Evolutionary conservation across 305 asterid genomes (phyloP).

Genomic region (Fraxinus latifolia): DNA sequence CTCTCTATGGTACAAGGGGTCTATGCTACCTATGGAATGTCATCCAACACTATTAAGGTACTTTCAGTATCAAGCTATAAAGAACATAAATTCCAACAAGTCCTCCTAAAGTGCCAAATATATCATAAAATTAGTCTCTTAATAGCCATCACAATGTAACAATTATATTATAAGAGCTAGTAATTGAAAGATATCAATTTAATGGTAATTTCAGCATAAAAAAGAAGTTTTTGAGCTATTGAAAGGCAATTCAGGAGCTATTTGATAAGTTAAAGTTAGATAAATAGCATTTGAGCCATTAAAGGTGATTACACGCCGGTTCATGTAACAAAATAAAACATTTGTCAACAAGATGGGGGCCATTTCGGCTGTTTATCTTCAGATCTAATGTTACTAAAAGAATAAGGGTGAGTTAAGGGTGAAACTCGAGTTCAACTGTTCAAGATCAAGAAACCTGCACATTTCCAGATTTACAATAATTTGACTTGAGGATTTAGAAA

Average conservation of each 20-base stretch:
- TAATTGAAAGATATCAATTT: not conserved
- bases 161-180: not conserved
- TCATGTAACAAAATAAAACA: not conserved
- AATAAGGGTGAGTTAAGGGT: not conserved
- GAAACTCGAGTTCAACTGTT: not conserved
- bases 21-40: not conserved
- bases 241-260: not conserved
- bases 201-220: not conserved
- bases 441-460: not conserved
- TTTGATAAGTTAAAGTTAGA: not conserved
- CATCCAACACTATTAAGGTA: not conserved
- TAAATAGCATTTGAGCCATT: not conserved
- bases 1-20: not conserved
- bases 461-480: not conserved
- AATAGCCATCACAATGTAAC: not conserved
- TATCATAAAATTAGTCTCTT: not conserved
- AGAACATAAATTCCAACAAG: not conserved
- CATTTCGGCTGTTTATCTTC: not conserved
- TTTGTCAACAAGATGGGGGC: not conserved
- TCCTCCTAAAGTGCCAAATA: not conserved
- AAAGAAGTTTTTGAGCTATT: not conserved
- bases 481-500: not conserved
- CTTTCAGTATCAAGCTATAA: not conserved
- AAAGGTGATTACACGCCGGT: not conserved
- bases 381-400: not conserved